Conservation (phyloP, 257 asterid species). For the Anisodus acutangulus region DNA sequence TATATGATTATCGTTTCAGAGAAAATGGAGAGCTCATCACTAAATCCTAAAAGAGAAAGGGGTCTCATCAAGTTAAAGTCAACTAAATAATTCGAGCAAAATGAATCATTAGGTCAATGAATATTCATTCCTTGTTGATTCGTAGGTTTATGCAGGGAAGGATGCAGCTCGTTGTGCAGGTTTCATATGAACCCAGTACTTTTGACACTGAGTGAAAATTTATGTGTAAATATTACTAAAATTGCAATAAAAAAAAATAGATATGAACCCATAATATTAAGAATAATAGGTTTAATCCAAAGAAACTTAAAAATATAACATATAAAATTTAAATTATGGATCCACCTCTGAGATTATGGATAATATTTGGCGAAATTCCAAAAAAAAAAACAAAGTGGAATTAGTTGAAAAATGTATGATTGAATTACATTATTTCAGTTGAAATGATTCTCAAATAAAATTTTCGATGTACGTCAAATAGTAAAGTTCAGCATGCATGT, state of each 20-base stretch:
- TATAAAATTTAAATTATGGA: no score
- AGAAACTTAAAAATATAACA: no score
- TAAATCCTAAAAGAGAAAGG: background rate
- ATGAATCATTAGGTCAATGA: constrained; percentile 16
- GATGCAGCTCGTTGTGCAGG: no score
- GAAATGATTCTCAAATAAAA: background rate
- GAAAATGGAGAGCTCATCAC: constrained; percentile 8
- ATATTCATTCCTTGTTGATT: background rate
- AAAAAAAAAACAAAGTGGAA: background rate
- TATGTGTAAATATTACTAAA: no score
- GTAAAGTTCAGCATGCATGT: constrained; percentile 1
- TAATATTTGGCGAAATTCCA: background rate
- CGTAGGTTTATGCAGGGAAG: background rate
- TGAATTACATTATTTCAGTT: background rate
- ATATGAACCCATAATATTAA: no score
- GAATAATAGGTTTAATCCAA: no score
- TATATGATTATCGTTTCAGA: background rate
- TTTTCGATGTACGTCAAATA: background rate
- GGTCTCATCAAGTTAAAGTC: background rate
- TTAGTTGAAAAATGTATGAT: background rate
- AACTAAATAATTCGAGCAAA: constrained; percentile 12
- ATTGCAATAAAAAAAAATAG: no score
- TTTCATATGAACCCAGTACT: no score
- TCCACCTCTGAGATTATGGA: background rate
- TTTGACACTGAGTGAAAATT: no score